These are phyloP conservation scores for Dactylellina cionopaga DNA, from an alignment of 2,329 filamentous ascomycete species.

Conservation along the genomic window DNA sequence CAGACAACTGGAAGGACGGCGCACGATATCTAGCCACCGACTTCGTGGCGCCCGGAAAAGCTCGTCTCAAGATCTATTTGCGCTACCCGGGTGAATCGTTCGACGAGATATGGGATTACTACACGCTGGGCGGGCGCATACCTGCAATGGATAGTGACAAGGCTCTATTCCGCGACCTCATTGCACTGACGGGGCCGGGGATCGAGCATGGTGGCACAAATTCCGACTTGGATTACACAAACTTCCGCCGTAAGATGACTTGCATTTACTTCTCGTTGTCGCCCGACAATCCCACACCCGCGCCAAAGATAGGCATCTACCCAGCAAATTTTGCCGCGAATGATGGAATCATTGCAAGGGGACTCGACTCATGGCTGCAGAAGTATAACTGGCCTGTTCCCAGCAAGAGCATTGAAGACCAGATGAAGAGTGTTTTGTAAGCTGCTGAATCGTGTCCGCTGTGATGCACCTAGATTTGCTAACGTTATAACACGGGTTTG, in stretches of 20 bases:
- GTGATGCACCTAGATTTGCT: not conserved
- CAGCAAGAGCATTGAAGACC: constrained; percentile 25
- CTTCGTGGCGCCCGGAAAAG: constrained; percentile 30
- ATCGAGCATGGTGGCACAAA: not conserved
- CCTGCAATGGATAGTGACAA: constrained; percentile 31
- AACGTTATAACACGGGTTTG: constrained; percentile 9
- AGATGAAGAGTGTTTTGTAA: constrained; percentile 35
- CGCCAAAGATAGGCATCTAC: constrained; percentile 32
- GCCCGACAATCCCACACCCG: constrained; percentile 19
- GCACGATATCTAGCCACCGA: constrained; percentile 34
- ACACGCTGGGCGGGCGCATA: constrained; percentile 36
- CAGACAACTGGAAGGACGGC: constrained; percentile 25
- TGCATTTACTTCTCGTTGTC: constrained; percentile 38
- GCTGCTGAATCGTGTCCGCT: not conserved
- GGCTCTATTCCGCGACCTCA: constrained; percentile 29
- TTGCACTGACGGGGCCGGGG: constrained; percentile 8
- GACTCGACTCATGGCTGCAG: constrained; percentile 29
- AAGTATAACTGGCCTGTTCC: constrained; percentile 27
- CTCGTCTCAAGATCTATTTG: constrained; percentile 36
- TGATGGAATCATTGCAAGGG: constrained; percentile 23
- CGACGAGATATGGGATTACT: constrained; percentile 45
- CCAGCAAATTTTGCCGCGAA: constrained; percentile 34
- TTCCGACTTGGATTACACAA: constrained; percentile 3
- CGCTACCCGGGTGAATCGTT: constrained; percentile 18
- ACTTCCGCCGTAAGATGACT: constrained; percentile 10